A percentile compares a stretch with the other conserved stretches of the same genome.
phyloP scores from a whole-genome alignment of 192 early-diverging fungal species.

The Coemansia sp. region DNA sequence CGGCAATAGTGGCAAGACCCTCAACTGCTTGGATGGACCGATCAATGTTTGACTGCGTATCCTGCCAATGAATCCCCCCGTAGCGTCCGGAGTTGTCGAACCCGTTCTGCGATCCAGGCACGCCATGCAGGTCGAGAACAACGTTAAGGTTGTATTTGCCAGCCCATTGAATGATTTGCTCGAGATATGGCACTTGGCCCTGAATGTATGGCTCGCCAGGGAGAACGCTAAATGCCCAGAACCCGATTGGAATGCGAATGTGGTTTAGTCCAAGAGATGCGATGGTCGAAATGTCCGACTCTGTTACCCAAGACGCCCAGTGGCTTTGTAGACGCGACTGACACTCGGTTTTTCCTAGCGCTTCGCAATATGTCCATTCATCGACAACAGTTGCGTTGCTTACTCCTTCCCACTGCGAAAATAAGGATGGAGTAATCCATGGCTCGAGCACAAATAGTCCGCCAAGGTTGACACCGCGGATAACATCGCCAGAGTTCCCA shows the following conservation, averaged over 20 bases:
- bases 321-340: constrained; percentile 36
- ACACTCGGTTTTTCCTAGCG: constrained; percentile 51
- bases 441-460: constrained; percentile 62
- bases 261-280: constrained; percentile 55
- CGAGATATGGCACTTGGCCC: constrained; percentile 43
- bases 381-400: constrained; percentile 46
- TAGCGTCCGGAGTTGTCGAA: constrained; percentile 58
- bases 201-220: constrained; percentile 58
- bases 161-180: constrained; percentile 42
- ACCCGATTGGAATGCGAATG: constrained; percentile 62
- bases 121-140: constrained; percentile 61
- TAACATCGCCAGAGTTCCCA: constrained; percentile 37
- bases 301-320: constrained; percentile 61
- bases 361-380: constrained; percentile 59
- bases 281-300: constrained; percentile 52
- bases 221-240: constrained; percentile 59
- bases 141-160: constrained; percentile 56
- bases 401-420: constrained; percentile 45
- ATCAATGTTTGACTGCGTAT: constrained; percentile 52
- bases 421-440: constrained; percentile 59
- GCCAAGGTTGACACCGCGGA: constrained; percentile 61
- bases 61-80: constrained; percentile 54
- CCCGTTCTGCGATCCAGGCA: constrained; percentile 65
- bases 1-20: constrained; percentile 49
- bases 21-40: constrained; percentile 57